A percentile compares a stretch with the other conserved stretches of the same genome.
Conservation (phyloP, 805 yeast genomes). For the Huiozyma sinensis region DNA sequence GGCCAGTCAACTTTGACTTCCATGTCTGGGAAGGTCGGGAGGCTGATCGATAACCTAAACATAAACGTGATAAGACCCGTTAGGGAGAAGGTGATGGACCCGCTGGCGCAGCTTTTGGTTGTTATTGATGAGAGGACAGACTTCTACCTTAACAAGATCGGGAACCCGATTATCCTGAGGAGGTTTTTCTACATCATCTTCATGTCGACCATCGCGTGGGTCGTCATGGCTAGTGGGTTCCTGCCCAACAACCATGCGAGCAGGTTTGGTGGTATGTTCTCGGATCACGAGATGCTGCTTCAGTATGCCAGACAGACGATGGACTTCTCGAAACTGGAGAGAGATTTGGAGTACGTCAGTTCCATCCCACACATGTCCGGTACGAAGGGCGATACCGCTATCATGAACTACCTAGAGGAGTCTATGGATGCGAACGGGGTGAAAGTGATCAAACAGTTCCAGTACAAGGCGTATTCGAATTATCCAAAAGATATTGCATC, state of each 20-base stretch:
- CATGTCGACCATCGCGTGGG: conserved; percentile 47
- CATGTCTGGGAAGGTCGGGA: conserved; percentile 7
- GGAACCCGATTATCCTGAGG: conserved; percentile 77
- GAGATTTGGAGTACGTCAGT: conserved; percentile 58
- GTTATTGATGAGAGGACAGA: conserved; percentile 39
- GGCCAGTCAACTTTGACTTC: conserved; percentile 13
- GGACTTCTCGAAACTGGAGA: conserved; percentile 48
- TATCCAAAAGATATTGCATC: conserved; percentile 31
- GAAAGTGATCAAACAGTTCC: conserved; percentile 30
- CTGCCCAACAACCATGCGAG: conserved; percentile 34
- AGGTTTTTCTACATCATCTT: conserved; percentile 61
- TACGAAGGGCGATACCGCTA: conserved; percentile 69
- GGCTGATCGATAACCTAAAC: conserved; percentile 16
- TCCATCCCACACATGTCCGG: conserved; percentile 85
- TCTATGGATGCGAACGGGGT: conserved; percentile 51
- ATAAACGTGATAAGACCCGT: conserved; percentile 32
- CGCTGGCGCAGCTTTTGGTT: conserved; percentile 32
- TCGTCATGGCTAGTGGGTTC: conserved; percentile 47
- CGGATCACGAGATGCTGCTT: conserved; percentile 44
- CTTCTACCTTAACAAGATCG: conserved; percentile 47
- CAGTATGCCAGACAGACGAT: conserved; percentile 41
- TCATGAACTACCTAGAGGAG: conserved; percentile 54
- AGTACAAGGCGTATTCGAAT: conserved; percentile 48
- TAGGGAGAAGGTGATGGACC: conserved; percentile 34
- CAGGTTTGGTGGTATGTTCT: conserved; percentile 45